Evolutionary conservation across 305 asterid species (phyloP).

Genomic region (Ilex paraguariensis): DNA sequence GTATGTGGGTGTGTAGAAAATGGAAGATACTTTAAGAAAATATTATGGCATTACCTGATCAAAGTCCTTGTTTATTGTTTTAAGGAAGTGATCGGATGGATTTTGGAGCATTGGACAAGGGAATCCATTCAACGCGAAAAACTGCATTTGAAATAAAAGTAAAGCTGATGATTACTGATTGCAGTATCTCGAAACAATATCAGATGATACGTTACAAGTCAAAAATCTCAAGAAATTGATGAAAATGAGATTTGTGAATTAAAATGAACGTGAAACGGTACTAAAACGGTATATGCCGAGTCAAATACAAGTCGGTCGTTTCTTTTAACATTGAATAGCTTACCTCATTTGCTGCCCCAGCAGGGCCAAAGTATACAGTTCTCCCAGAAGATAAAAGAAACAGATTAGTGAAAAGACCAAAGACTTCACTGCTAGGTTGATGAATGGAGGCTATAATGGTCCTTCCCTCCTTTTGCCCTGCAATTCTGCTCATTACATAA

Average conservation of each 20-base stretch:
- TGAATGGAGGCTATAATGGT: slow-evolving; percentile 20
- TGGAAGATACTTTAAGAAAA: neutral
- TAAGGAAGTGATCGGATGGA: slow-evolving; percentile 69
- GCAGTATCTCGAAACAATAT: neutral
- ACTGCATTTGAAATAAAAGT: slow-evolving; percentile 26
- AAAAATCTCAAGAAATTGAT: too few species aligned
- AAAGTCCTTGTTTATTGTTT: slow-evolving; percentile 53
- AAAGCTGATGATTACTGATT: neutral
- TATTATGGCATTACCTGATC: slow-evolving; percentile 28
- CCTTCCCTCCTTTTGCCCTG: slow-evolving; percentile 2
- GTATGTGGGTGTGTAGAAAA: neutral
- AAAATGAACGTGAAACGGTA: too few species aligned
- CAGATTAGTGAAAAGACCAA: slow-evolving; percentile 13
- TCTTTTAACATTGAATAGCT: neutral
- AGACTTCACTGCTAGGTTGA: slow-evolving; percentile 23
- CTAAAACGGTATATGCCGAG: too few species aligned
- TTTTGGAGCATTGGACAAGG: slow-evolving; percentile 46
- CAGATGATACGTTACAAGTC: too few species aligned
- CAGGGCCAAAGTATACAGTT: slow-evolving; percentile 17
- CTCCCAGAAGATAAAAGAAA: slow-evolving; percentile 11
- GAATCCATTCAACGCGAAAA: slow-evolving; percentile 49
- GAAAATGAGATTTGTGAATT: too few species aligned
- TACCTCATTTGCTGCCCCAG: slow-evolving; percentile 17
- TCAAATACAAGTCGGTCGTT: neutral
- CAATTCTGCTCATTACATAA: neutral